Evolutionary conservation across 1,284 basidiomycete species (phyloP).

Genomic region (Vanrija humicola): DNA sequence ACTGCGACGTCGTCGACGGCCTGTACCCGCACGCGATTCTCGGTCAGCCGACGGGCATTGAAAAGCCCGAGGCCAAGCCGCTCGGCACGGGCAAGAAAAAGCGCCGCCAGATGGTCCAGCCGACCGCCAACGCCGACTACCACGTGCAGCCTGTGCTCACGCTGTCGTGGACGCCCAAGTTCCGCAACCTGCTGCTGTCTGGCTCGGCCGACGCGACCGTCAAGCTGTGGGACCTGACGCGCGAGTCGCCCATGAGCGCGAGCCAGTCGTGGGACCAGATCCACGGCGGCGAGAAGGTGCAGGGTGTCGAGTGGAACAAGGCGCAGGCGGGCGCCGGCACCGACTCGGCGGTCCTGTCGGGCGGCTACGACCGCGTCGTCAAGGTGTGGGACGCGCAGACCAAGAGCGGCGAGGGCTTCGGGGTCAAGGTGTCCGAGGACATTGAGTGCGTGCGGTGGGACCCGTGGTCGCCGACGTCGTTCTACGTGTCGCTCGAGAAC

Average conservation of each 20-base stretch:
- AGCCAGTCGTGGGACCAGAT: slow-evolving; percentile 75
- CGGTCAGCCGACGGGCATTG: slow-evolving; percentile 63
- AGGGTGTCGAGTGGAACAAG: slow-evolving; percentile 92
- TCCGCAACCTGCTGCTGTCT: slow-evolving; percentile 85
- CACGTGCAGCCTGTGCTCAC: slow-evolving; percentile 92
- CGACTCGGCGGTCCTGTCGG: slow-evolving; percentile 83
- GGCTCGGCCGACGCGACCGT: slow-evolving; percentile 93
- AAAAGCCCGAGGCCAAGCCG: slow-evolving; percentile 72
- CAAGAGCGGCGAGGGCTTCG: slow-evolving; percentile 67
- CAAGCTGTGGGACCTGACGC: slow-evolving; percentile 92
- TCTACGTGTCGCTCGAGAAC: slow-evolving; percentile 92
- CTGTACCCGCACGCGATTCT: slow-evolving; percentile 92
- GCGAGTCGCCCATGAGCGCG: slow-evolving; percentile 59
- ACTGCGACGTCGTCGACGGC: slow-evolving; percentile 85
- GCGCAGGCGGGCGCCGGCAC: slow-evolving; percentile 53
- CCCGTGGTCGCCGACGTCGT: slow-evolving; percentile 81
- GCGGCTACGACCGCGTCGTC: slow-evolving; percentile 90
- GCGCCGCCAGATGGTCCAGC: slow-evolving; percentile 77
- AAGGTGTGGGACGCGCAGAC: slow-evolving; percentile 87
- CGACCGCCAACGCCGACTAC: slow-evolving; percentile 63
- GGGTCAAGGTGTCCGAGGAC: slow-evolving; percentile 75
- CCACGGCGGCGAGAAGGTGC: slow-evolving; percentile 90
- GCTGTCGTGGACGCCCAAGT: slow-evolving; percentile 86
- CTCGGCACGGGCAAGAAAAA: slow-evolving; percentile 90
- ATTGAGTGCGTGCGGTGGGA: slow-evolving; percentile 95